Evolutionary conservation across 176 grass and related monocot genomes (phyloP).

Genomic region (Areca catechu): DNA sequence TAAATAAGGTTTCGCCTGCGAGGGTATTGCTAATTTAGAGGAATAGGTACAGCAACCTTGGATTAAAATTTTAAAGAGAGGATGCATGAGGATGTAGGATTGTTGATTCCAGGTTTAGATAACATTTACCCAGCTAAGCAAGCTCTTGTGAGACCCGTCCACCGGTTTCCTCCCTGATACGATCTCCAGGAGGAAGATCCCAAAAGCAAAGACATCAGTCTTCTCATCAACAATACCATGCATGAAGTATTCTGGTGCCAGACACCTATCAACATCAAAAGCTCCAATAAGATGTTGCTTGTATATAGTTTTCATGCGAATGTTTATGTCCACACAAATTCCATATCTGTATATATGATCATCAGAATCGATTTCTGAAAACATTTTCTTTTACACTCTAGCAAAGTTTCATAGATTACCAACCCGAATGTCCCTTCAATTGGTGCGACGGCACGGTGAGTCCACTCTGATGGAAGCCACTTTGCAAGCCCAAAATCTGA

Average conservation of each 20-base stretch:
- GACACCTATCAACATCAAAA: constrained; percentile 35
- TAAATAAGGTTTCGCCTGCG: constrained; percentile 81
- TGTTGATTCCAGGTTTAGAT: too few relatives aligned
- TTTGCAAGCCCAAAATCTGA: constrained; percentile 90
- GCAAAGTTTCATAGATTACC: not conserved
- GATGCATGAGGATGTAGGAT: too few relatives aligned
- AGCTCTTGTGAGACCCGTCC: constrained; percentile 78
- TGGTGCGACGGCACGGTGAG: constrained; percentile 73
- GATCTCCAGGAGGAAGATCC: constrained; percentile 93
- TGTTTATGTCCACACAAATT: too few relatives aligned
- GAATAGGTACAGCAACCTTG: too few relatives aligned
- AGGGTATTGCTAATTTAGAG: too few relatives aligned
- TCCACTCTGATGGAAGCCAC: constrained; percentile 93
- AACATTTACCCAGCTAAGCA: constrained; percentile 59
- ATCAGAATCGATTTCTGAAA: too few relatives aligned
- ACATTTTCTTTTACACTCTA: too few relatives aligned
- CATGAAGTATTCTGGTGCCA: constrained; percentile 91
- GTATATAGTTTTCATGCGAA: not conserved
- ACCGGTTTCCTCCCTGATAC: constrained; percentile 82
- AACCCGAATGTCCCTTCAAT: constrained; percentile 97
- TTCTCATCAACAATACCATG: constrained; percentile 94
- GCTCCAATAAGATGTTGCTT: not conserved
- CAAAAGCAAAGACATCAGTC: constrained; percentile 94
- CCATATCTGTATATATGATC: too few relatives aligned
- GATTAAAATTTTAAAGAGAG: too few relatives aligned